Evolutionary conservation across 345 rosid genomes (phyloP), one percentile per base, ranked within the genome.

Genomic region (Anastatica hierochuntica): DNA sequence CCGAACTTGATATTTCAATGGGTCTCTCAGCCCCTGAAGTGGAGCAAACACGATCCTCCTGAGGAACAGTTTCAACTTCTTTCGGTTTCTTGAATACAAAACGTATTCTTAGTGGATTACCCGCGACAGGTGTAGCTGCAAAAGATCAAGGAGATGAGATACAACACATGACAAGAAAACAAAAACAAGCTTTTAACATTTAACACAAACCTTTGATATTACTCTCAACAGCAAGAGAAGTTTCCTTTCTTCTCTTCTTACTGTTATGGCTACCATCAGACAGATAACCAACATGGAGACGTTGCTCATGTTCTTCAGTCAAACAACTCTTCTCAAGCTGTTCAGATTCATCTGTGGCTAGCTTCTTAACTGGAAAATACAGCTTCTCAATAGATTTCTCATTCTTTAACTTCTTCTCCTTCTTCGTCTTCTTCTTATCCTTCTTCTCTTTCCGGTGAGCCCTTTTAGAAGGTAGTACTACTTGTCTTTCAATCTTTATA

Each of bases 241-340:
- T 3, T 23, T 63, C 56, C 39, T 53, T 43, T 58, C 68, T 79
- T 17, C 74, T 66, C 71, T 76, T 73, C 46, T 74, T 77, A 43
- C 78, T 63, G 44, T 69, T 73, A 44, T 75, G 67, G 1, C 63
- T 71, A 15, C 76, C 72, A 48, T 81, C 88, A 18, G 83, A 74
- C 38, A 75, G 39, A 42, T 66, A 70, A 3, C 74, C 70, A 20
- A 43, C 37, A 43, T 19, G 14, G 21, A 64, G 34, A 66, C 3
- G 58, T 4, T 43, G 53, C 30, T 45, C 62, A 31, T 16, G 18
- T 15, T 69, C 69, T 17, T 52, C 70, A 0, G 70, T 69, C 43
- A 69, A 41, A 51, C 60, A 64, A 63, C 30, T 13, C 40, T 42
- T 50, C 64, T 62, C 73, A 49, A 37, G 51, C 1, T 55, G 58